Evolutionary conservation across 345 rosid species (phyloP), one percentile per base, ranked within the genome.

Genomic region (Eucalyptus curtisii): DNA sequence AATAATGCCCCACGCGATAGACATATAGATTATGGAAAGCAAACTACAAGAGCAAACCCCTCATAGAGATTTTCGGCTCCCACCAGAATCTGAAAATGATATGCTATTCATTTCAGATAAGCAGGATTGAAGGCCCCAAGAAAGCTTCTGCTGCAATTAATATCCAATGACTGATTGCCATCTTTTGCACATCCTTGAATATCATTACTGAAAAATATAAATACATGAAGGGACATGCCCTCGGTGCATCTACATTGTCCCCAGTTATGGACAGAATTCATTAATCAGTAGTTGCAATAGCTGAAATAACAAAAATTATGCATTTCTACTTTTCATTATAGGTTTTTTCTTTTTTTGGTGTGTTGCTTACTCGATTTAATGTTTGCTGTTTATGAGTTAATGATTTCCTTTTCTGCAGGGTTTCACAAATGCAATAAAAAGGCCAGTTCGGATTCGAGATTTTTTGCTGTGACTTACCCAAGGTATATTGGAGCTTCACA

Each of bases 401-500:
- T 66, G 37, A 88, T 14, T 52, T 66, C 30, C 71, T 86, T 13
- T 64, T 85, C 42, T 88, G 61, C 93, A 97, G 98, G 99, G 98
- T 89, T 97, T 93, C 91, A 97, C 99, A 86, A 97, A 97, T 91
- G 98, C 99, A 86, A 95, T 95, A 85, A 97, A 97, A 93, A 94
- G 98, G 91, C 99, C 99, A 3, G 97, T 95, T 55, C 95, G 95
- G 49, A 95, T 97, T 93, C 94, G 92, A 5, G 99, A 96, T 88
- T 97, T 97, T 92, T 27, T 59, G 68, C 68, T 59, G 31, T 27
- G 31, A 59, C 66, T 68, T 20, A 68, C 24, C 13, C 6, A 68
- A 19, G 80, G 42, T 68, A 9, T 33, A 15, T 68, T 68, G 80
- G 37, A 33, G 80, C 42, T 33, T 68, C 80, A 68, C 80, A 33